Base-by-base conservation (phyloP, 2,329 filamentous ascomycete genomes). In the Falciphora oryzae region DNA sequence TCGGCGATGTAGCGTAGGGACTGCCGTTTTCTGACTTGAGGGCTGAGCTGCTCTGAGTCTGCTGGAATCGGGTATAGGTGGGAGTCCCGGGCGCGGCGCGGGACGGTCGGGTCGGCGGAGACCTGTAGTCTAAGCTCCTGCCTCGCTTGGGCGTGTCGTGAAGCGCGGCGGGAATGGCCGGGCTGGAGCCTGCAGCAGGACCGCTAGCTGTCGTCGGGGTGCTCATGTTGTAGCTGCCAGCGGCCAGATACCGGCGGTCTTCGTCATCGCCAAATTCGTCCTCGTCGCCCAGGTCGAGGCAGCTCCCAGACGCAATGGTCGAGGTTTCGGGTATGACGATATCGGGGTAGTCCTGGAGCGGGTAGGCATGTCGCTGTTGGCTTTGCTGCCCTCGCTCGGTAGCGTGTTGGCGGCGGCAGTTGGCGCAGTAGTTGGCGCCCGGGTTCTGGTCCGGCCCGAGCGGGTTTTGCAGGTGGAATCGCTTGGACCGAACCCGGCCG, bases 401-500 rank as follows among this genome's bases (percentile, higher is more conserved):
- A 4, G 61, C 61, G 44, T 62, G 61, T 38, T 44, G 25, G 16
- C 58, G 58, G 62, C 77, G 75, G 59, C 78, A 78, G 62, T 73
- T 76, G 57, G 72, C 69, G 61, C 76, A 78, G 60, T 72, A 77
- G 25, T 70, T 74, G 58, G 72, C 65, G n/a, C 67, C 63, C 18
- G 79, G 68, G 73, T 74, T 67, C 58, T 73, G 66, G 59, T 72
- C 69, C 59, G 69, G 66, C 66, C 69, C 66, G 57, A 78, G 66
- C 6, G 75, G 71, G 62, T 78, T 70, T 8, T 73, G 68, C 57
- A 71, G 62, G 57, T 81, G 78, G 59, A 77, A 81, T 14, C 69
- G 71, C 31, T 71, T 70, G 6, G 79, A 81, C 58, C 79, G 74
- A 7, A 76, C 70, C 28, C 72, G 73, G 28, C 77, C 76, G 65